Evolutionary conservation across 306 rosid species (phyloP).

Genomic region (Fragaria nilgerrensis): DNA sequence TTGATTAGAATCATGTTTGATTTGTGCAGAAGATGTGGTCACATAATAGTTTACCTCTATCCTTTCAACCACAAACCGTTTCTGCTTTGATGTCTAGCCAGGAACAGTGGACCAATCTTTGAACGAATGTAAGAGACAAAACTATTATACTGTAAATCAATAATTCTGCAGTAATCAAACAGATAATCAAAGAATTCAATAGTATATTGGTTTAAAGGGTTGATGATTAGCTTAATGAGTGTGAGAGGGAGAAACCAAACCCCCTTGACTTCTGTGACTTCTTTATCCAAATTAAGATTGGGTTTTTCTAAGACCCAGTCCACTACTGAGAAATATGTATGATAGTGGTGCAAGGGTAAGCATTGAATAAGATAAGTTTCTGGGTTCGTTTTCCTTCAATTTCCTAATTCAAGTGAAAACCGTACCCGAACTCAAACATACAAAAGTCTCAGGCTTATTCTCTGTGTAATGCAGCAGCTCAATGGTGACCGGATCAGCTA

Average conservation of each 20-base stretch:
- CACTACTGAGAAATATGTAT: background rate
- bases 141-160: background rate
- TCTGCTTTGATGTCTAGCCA: background rate
- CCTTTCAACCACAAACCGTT: background rate
- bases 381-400: too few species aligned
- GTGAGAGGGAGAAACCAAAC: background rate
- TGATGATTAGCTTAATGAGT: background rate
- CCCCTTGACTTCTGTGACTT: background rate
- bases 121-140: background rate
- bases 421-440: too few species aligned
- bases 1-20: too few species aligned
- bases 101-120: background rate
- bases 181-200: background rate
- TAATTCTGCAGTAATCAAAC: background rate
- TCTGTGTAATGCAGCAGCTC: constrained; percentile 95
- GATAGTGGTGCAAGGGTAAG: background rate
- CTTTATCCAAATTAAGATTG: background rate
- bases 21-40: too few species aligned
- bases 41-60: background rate
- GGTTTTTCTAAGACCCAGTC: background rate
- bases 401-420: too few species aligned
- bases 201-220: background rate
- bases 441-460: constrained; percentile 66
- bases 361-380: background rate
- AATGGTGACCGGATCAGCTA: constrained; percentile 81